Evolutionary conservation across 495 filamentous ascomycete genomes (phyloP), one percentile per base, ranked within the genome.

Genomic region (Penicillium lagena): DNA sequence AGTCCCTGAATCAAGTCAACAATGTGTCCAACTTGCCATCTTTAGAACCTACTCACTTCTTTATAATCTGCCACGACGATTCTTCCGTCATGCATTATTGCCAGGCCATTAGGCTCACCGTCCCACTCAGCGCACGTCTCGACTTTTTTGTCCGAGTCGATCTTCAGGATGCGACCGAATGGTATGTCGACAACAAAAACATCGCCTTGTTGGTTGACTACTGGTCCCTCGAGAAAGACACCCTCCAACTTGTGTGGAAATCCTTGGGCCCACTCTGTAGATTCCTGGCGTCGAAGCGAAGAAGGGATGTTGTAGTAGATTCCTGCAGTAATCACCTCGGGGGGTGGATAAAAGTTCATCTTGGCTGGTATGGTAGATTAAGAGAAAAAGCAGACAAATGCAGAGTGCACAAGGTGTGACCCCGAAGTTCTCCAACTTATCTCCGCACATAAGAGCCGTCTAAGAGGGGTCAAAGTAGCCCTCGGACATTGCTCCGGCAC

Each of bases 41-140:
- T 9, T 34, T 31, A 9, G 15, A 29, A 39, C 10, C 28, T 32
- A 22, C 17, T 29, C 42, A 60, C 53, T 32, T 56, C 43, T 38
- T 63, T 63, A 41, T 60, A 63, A 37, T 63, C 59, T 9, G 59
- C 59, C 3, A 63, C 35, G 5, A 60, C 34, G 11, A 63, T 48
- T 10, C 44, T 40, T n/a, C 53, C 54, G 37, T 63, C 53, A 6
- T 45, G 13, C 7, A 42, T 28, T 7, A 59, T 32, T 12, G 38
- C 59, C 14, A 63, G 42, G 11, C 56, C 56, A 41, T 63, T 63
- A 0, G 59, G 59, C 32, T 63, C 56, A 0, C 56, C 59, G 41
- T 63, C 59, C 29, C 49, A 63, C 5, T 48, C 45, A 4, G 47
- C 45, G 37, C 53, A 52, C 35, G 54, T 49, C 7, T 44, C 49